Evolutionary conservation across 495 filamentous ascomycete species (phyloP), one percentile per base, ranked within the genome.

Genomic region (Tirmania nivea): DNA sequence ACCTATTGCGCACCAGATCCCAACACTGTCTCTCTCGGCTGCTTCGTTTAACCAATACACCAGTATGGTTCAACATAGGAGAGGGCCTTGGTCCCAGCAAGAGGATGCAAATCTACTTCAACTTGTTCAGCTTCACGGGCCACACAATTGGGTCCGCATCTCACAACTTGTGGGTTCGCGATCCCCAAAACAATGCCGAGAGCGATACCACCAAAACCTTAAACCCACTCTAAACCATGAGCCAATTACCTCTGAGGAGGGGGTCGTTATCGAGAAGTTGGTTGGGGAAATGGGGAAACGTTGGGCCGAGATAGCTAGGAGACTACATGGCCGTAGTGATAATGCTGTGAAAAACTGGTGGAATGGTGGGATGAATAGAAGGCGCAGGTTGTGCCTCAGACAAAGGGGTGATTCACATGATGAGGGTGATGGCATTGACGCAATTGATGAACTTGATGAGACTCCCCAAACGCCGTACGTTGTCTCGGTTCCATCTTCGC

Each of bases 271-370:
- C 65, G 84, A 92, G 68, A 71, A 75, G 49, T 71, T 90, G 68
- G 88, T 95, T 35, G 68, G 66, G 21, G 78, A 86, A 56, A 81
- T 84, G 72, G 90, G 90, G 49, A 92, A 86, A 69, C 74, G 82
- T 25, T 97, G 90, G 90, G 90, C 90, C 3, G 86, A 95, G 59
- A 96, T 97, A 59, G 88, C 90, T 25, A 76, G 90, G 60, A 71
- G 76, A 16, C 76, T 97, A 20, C 76, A 80, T 16, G 89, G 88
- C 56, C 79, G 90, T 59, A 94, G 87, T 69, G 90, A 97, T 72
- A 97, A 97, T 63, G 84, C 85, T 35, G 87, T 97, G 51, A 97
- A 97, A 77, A 97, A 97, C 69, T 96, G 87, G 86, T 95, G 85
- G 85, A 96, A 97, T 67, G 89, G 90, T 35, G 84, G 83, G 63